Percentiles rank a stretch among this genome's conserved stretches.
Conservation (phyloP, 106 monocot genomes). For the Narthecium ossifragum region DNA sequence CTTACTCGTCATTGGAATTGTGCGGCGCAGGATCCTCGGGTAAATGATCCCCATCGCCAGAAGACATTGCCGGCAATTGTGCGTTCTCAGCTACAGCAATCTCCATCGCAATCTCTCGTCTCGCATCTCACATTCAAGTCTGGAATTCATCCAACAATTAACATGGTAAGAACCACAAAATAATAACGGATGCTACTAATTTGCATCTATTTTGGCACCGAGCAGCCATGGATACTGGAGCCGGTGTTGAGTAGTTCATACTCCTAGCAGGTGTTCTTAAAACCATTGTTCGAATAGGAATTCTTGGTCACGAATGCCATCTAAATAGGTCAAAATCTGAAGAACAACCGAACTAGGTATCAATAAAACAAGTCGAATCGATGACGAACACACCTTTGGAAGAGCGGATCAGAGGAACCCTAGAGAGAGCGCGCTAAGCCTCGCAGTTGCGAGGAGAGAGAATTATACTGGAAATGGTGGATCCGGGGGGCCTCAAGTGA, state of each 20-base stretch:
- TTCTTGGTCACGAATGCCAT: background rate
- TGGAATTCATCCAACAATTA: background rate
- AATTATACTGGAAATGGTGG: no score
- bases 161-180: background rate
- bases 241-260: no score
- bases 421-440: background rate
- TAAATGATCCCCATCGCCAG: background rate
- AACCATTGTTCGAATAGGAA: background rate
- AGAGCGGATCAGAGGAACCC: background rate
- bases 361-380: background rate
- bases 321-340: background rate
- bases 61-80: background rate
- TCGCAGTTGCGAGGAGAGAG: no score
- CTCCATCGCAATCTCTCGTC: background rate
- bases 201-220: background rate
- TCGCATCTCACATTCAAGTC: background rate
- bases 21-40: background rate
- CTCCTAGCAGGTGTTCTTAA: background rate
- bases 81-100: constrained; percentile 1
- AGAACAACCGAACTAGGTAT: background rate
- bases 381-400: background rate
- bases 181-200: background rate
- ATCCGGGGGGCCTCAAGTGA: no score
- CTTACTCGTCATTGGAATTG: background rate
- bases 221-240: no score